phyloP scores from a whole-genome alignment of 176 grass and related monocot species.

The Zoysia japonica region DNA sequence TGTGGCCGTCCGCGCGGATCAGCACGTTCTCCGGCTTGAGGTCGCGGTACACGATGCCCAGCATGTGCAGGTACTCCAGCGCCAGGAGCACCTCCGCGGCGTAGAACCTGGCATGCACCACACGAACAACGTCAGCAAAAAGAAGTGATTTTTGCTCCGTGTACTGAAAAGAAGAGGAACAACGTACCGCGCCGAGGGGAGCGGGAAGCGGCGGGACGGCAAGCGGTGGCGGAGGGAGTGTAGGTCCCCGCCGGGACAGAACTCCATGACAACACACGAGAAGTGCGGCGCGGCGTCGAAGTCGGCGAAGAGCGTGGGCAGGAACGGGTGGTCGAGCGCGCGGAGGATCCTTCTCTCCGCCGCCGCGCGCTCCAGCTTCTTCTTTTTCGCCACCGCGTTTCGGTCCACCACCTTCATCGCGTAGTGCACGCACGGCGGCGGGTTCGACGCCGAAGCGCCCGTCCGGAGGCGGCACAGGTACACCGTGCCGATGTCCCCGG shows the following conservation, averaged over 20 bases:
- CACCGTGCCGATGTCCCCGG: slow-evolving; percentile 80
- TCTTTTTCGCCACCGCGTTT: slow-evolving; percentile 49
- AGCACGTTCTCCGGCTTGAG: slow-evolving; percentile 99
- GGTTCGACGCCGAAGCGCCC: not conserved
- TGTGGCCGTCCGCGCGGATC: slow-evolving; percentile 78
- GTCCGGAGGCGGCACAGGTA: slow-evolving; percentile 72
- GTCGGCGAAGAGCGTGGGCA: slow-evolving; percentile 80
- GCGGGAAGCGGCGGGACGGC: slow-evolving; percentile 64
- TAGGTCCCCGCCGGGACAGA: slow-evolving; percentile 86
- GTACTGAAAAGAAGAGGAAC: too few relatives aligned
- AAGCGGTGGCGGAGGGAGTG: slow-evolving; percentile 81
- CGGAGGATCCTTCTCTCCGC: slow-evolving; percentile 74
- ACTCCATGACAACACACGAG: slow-evolving; percentile 88
- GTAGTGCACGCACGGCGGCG: slow-evolving; percentile 45
- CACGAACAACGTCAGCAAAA: not conserved
- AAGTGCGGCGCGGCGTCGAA: slow-evolving; percentile 72
- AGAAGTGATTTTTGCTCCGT: too few relatives aligned
- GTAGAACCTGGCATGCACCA: slow-evolving; percentile 60
- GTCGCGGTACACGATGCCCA: slow-evolving; percentile 95
- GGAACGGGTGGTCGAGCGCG: slow-evolving; percentile 77
- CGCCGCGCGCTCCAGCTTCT: slow-evolving; percentile 69
- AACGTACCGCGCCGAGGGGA: slow-evolving; percentile 50
- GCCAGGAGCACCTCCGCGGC: slow-evolving; percentile 86
- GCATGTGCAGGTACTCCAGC: slow-evolving; percentile 90
- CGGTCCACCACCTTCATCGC: slow-evolving; percentile 98